Percentiles rank a stretch among this genome's conserved stretches.
These are phyloP conservation scores for Aspergillus panamensis DNA, from an alignment of 495 filamentous ascomycete species.

Conservation along the genomic window DNA sequence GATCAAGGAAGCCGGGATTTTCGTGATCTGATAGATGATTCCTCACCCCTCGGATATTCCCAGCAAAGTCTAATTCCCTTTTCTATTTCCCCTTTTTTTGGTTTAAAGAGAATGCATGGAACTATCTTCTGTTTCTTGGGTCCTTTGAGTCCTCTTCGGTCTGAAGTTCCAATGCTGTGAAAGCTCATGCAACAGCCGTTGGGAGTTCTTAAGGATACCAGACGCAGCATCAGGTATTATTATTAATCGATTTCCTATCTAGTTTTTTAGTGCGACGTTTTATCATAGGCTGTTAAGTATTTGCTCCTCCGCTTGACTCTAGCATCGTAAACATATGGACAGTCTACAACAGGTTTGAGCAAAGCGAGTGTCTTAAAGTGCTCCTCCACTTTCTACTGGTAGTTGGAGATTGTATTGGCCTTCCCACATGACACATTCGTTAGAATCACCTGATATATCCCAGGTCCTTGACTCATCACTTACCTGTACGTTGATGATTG, in stretches of 20 bases:
- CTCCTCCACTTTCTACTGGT: no score
- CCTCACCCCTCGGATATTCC: slow-evolving; percentile 28
- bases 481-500: no score
- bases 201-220: slow-evolving; percentile 1
- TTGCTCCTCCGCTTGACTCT: no score
- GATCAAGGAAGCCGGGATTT: slow-evolving; percentile 27
- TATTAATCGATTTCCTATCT: slow-evolving; percentile 1
- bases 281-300: not conserved
- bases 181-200: not conserved
- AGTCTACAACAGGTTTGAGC: no score
- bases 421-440: no score
- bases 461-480: no score
- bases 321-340: no score
- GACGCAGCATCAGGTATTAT: not conserved
- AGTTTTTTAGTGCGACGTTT: not conserved
- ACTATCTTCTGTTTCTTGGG: slow-evolving; percentile 19
- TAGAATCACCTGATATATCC: no score
- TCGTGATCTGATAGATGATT: slow-evolving; percentile 37
- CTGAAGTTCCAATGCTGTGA: not conserved
- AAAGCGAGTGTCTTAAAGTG: no score
- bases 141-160: slow-evolving; percentile 3
- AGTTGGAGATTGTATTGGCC: no score
- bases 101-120: slow-evolving; percentile 43
- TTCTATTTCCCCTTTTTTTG: slow-evolving; percentile 25
- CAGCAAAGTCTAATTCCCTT: slow-evolving; percentile 26